Percentiles rank a stretch among this genome's conserved stretches.
These are phyloP conservation scores for Trametes polyzona DNA, from an alignment of 1,284 basidiomycete species.

Conservation along the genomic window DNA sequence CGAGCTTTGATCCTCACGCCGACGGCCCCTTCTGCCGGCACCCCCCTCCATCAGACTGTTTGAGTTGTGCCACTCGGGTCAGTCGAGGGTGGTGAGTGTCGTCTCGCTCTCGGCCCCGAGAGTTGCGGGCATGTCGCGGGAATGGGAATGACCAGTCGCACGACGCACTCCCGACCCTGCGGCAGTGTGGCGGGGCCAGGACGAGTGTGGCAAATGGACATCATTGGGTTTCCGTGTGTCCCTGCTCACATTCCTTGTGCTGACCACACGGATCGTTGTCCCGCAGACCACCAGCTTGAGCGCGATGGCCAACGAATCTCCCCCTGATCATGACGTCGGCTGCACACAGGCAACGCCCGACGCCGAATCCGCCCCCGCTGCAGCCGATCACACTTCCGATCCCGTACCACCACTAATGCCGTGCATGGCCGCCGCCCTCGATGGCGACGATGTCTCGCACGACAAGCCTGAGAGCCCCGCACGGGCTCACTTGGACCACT, in stretches of 20 bases:
- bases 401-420: too few species aligned
- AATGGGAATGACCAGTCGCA: too few species aligned
- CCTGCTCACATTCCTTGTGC: neutral
- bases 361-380: neutral
- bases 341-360: neutral
- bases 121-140: neutral
- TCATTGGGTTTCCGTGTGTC: neutral
- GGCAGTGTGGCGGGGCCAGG: neutral
- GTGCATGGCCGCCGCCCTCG: neutral
- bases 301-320: slow-evolving; percentile 4
- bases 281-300: neutral
- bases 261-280: neutral
- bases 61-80: slow-evolving; percentile 7
- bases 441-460: neutral
- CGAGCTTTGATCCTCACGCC: neutral
- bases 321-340: slow-evolving; percentile 1
- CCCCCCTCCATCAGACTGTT: neutral
- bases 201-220: neutral
- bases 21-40: neutral
- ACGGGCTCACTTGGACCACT: slow-evolving; percentile 18
- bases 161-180: neutral
- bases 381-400: neutral
- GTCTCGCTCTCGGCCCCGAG: neutral
- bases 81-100: slow-evolving; percentile 4
- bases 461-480: neutral